These are phyloP conservation scores for Podospora didyma DNA, from an alignment of 495 filamentous ascomycete genomes.

Conservation along the genomic window DNA sequence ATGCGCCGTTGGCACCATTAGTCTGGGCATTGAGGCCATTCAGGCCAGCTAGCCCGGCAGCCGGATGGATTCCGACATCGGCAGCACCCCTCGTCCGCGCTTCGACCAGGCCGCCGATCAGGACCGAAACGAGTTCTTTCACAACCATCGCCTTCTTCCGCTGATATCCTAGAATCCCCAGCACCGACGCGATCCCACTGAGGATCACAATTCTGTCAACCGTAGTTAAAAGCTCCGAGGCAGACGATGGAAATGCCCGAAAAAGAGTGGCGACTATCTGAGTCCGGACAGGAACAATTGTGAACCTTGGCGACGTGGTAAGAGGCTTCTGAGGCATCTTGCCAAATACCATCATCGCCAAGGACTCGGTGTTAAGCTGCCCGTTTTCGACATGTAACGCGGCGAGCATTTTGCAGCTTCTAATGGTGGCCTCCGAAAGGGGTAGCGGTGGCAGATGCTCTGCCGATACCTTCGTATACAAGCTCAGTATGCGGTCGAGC, in stretches of 20 bases:
- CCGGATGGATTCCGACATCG: slow-evolving; percentile 91
- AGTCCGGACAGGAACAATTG: slow-evolving; percentile 51
- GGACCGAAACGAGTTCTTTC: slow-evolving; percentile 73
- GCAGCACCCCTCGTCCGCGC: slow-evolving; percentile 89
- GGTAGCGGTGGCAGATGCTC: slow-evolving; percentile 78
- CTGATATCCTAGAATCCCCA: slow-evolving; percentile 69
- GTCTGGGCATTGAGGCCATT: slow-evolving; percentile 40
- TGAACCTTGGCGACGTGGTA: slow-evolving; percentile 41
- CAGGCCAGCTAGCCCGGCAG: slow-evolving; percentile 71
- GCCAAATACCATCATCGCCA: slow-evolving; percentile 61
- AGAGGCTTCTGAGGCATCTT: slow-evolving; percentile 28
- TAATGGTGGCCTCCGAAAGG: slow-evolving; percentile 76
- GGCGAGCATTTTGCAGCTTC: slow-evolving; percentile 70
- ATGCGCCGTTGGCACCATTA: slow-evolving; percentile 34
- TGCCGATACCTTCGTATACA: slow-evolving; percentile 77
- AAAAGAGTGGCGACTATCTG: slow-evolving; percentile 69
- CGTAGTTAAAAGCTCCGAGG: slow-evolving; percentile 58
- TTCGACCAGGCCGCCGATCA: slow-evolving; percentile 84
- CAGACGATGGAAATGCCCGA: slow-evolving; percentile 63
- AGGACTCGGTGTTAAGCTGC: slow-evolving; percentile 58
- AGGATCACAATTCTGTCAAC: slow-evolving; percentile 73
- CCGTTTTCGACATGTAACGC: slow-evolving; percentile 67
- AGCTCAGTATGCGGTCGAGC: slow-evolving; percentile 73
- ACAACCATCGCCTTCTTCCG: slow-evolving; percentile 86
- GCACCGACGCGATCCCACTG: slow-evolving; percentile 78